Percentiles rank a stretch among this genome's conserved stretches.
Conservation (phyloP, 2,329 filamentous ascomycete species). For the Xylaria digitata region DNA sequence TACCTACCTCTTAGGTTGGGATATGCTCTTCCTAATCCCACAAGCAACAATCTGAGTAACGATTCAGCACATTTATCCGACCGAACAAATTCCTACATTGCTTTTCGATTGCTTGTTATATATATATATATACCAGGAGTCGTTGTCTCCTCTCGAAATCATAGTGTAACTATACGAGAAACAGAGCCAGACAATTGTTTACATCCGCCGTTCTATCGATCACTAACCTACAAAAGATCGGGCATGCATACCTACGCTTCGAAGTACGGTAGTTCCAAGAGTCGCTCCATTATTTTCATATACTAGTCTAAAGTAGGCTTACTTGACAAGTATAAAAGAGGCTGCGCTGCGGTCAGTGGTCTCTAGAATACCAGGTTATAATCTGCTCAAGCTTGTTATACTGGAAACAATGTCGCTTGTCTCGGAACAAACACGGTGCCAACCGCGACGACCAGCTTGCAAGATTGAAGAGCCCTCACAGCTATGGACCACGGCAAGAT, state of each 20-base stretch:
- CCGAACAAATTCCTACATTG: neutral
- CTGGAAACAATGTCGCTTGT: conserved; percentile 37
- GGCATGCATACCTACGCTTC: conserved; percentile 14
- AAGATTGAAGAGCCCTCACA: conserved; percentile 39
- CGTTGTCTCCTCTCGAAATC: neutral
- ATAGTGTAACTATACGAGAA: neutral
- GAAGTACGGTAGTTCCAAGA: conserved; percentile 9
- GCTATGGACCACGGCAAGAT: conserved; percentile 57
- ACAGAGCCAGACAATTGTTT: neutral
- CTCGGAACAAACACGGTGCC: conserved; percentile 37
- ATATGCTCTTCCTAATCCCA: neutral
- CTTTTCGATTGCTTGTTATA: conserved; percentile 15
- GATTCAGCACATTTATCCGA: conserved; percentile 9
- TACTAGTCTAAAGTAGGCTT: neutral
- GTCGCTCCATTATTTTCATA: conserved; percentile 14
- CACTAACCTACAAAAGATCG: conserved; percentile 3
- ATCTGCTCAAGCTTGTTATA: conserved; percentile 11
- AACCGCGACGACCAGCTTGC: conserved; percentile 38
- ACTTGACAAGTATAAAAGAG: no score
- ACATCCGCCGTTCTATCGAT: conserved; percentile 11
- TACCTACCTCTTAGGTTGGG: no score
- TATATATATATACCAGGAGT: conserved; percentile 6
- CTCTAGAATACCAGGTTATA: conserved; percentile 1
- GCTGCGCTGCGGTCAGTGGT: no score
- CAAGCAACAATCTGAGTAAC: conserved; percentile 13